Evolutionary conservation across 257 asterid species (phyloP), one percentile per base, ranked within the genome.

Genomic region (Ligustrum vulgare): DNA sequence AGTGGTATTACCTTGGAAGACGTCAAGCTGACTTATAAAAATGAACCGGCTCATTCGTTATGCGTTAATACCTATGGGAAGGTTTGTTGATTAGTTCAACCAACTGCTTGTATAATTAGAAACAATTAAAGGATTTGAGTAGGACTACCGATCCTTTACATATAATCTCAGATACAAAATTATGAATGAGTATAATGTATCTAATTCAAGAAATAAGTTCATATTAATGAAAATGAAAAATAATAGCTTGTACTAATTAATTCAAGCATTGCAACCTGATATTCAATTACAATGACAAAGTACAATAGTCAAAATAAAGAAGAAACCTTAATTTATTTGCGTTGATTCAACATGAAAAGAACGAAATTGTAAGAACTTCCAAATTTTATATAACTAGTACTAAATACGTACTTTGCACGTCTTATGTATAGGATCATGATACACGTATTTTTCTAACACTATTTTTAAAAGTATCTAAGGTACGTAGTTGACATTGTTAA

Each of bases 51-150:
- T 5, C 32, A 80, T 3, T 79, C 86, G 6, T 77, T 79, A 18
- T 82, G 88, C 34, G 66, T 75, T 56, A 70, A 84, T 33, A 82
- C 82, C 2, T 75, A 76, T n/a, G 86, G 84, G 9, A 74, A 73
- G 3, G 23, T 76, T 0, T 78, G 31, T 13, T 80, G 87, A 2
- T 31, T 72, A n/a, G 83, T 81, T 47, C 16, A 25, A 64, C 85
- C 2, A 76, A 79, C 63, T 84, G 83, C 83, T 54, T 78, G 18
- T 81, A 69, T 67, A 22, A 23, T 15, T 10, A 22, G 36, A 31
- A 71, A 31, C 1, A 20, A n/a, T 56, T 56, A 20, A 2, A 54
- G 8, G 56, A 15, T n/a, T 13, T 15, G 56, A 45, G 13, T 15
- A 45, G 18, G 51, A 12, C 18, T 13, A 43, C 18, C 3, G 51